Evolutionary conservation across 305 asterid genomes (phyloP).

Genomic region (Fraxinus nigra): DNA sequence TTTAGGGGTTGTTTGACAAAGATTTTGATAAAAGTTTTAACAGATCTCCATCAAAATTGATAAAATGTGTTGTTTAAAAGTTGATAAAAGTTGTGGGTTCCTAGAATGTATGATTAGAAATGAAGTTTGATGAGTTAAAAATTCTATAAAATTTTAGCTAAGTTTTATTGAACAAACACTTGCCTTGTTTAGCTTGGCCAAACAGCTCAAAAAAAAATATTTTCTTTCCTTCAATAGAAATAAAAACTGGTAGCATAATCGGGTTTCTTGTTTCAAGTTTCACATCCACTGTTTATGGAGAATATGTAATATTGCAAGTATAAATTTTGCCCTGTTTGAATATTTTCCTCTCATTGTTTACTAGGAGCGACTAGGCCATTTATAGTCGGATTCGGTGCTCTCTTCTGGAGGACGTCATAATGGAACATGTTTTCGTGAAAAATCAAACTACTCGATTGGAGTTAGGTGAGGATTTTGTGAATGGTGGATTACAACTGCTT

Average conservation of each 20-base stretch:
- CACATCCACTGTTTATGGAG: neutral
- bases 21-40: no score
- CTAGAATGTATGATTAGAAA: neutral
- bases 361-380: conserved; percentile 43
- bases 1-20: neutral
- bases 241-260: neutral
- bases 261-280: neutral
- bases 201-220: neutral
- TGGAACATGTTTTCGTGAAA: neutral
- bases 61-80: neutral
- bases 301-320: neutral
- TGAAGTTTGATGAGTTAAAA: neutral
- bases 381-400: conserved; percentile 15
- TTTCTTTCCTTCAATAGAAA: neutral
- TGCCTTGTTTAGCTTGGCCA: neutral
- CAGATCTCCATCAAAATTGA: no score
- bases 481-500: neutral
- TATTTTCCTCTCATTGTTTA: neutral
- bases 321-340: conserved; percentile 10
- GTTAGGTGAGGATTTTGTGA: conserved; percentile 1
- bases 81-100: neutral
- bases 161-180: neutral
- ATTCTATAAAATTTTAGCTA: neutral
- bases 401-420: neutral
- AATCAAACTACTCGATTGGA: neutral